Conservation (phyloP, 441 rosid genomes). For the Dalechampia spathulata region DNA sequence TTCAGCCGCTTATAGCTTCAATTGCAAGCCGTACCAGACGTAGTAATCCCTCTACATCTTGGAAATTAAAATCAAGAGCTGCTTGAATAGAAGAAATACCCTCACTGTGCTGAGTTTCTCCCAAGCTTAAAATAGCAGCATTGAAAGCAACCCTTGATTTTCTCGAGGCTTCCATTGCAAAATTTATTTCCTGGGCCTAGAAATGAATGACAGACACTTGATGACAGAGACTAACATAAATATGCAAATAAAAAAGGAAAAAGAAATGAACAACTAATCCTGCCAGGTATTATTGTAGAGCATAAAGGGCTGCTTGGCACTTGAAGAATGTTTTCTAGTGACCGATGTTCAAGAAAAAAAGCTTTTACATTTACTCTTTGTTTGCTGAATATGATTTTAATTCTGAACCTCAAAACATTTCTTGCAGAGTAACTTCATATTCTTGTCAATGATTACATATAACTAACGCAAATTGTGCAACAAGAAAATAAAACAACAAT, state of each 20-base stretch:
- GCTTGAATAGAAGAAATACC: constrained; percentile 53
- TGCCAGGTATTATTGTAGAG: too few relatives aligned
- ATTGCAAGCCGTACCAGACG: constrained; percentile 78
- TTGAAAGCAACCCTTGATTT: constrained; percentile 64
- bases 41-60: constrained; percentile 75
- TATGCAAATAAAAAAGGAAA: too few relatives aligned
- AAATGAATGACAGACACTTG: constrained; percentile 19
- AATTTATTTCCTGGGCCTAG: constrained; percentile 61
- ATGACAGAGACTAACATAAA: constrained; percentile 7
- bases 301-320: not conserved
- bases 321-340: not conserved
- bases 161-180: constrained; percentile 93
- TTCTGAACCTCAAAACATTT: too few relatives aligned
- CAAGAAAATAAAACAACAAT: not conserved
- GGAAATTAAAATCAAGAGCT: constrained; percentile 95
- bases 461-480: too few relatives aligned
- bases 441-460: too few relatives aligned
- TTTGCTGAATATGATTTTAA: too few relatives aligned
- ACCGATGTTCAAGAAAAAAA: not conserved
- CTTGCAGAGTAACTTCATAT: too few relatives aligned
- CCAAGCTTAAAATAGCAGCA: constrained; percentile 43
- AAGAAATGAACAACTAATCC: too few relatives aligned
- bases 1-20: constrained; percentile 63
- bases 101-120: constrained; percentile 49
- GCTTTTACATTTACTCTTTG: not conserved